These are phyloP conservation scores for Sporothrix dimorphospora DNA, from an alignment of 2,329 filamentous ascomycete genomes.

Conservation along the genomic window DNA sequence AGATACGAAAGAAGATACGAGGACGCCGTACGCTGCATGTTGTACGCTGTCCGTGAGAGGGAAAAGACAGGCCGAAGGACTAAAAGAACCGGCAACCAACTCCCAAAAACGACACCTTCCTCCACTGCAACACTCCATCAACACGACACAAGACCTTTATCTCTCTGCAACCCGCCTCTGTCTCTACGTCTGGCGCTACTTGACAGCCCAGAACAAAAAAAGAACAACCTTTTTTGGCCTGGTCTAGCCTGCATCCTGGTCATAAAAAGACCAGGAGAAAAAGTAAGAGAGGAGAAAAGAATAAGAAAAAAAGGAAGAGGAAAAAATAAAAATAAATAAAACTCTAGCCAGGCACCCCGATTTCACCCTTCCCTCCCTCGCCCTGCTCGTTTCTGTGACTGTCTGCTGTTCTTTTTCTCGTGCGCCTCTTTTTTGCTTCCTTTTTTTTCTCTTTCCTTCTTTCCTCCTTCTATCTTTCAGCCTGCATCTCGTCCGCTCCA, in stretches of 20 bases:
- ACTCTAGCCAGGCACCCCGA: not conserved
- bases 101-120: not conserved
- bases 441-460: not conserved
- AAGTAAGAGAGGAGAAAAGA: not conserved
- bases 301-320: not conserved
- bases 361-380: not conserved
- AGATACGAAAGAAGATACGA: not conserved
- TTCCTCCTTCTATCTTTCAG: not conserved
- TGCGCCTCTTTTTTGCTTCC: not conserved
- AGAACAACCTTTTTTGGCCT: conserved; percentile 17
- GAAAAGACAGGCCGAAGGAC: not conserved
- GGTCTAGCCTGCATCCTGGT: not conserved
- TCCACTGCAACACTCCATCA: conserved; percentile 15
- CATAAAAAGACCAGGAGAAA: not conserved
- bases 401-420: not conserved
- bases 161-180: conserved; percentile 21
- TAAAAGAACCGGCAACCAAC: conserved; percentile 1
- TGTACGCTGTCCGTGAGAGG: not conserved
- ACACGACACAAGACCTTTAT: conserved; percentile 10
- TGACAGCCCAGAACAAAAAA: conserved; percentile 20
- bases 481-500: not conserved
- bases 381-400: not conserved
- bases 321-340: no score
- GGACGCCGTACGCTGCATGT: not conserved
- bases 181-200: conserved; percentile 26